These are phyloP conservation scores for Fagus crenata DNA, from an alignment of 306 rosid genomes.

Conservation along the genomic window DNA sequence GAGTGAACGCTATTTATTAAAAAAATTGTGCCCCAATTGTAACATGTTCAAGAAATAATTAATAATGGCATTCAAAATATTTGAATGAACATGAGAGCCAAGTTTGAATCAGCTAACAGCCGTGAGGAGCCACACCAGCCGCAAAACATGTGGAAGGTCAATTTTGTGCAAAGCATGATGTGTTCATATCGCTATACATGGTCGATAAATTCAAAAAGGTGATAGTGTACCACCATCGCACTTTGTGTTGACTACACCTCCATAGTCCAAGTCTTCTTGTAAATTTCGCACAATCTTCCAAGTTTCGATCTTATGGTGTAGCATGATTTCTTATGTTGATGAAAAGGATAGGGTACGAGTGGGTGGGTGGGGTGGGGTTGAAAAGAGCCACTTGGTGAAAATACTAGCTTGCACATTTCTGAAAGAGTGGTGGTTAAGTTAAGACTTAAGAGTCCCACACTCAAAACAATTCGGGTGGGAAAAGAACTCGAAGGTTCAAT, in stretches of 20 bases:
- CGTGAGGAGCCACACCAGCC: neutral
- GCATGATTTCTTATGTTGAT: neutral
- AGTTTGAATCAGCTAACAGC: neutral
- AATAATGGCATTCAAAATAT: neutral
- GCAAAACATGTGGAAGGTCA: neutral
- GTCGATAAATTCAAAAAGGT: neutral
- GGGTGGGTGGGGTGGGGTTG: neutral
- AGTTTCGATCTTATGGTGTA: neutral
- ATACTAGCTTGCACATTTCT: neutral
- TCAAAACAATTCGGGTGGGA: neutral
- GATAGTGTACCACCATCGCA: neutral
- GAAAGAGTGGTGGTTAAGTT: neutral
- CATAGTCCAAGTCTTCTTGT: constrained; percentile 11
- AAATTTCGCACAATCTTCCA: neutral
- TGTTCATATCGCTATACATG: neutral
- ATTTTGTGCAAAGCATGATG: neutral
- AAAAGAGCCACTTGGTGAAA: neutral
- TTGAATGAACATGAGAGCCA: neutral
- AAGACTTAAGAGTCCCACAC: neutral
- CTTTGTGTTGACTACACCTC: neutral
- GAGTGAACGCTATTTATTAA: too few species aligned
- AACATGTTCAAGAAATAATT: too few species aligned
- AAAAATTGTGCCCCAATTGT: too few species aligned
- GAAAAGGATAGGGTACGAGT: neutral
- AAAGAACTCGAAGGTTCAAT: neutral